Evolutionary conservation across 371 early-diverging fungal species (phyloP), one percentile per base, ranked within the genome.

Genomic region (Circinella minor): DNA sequence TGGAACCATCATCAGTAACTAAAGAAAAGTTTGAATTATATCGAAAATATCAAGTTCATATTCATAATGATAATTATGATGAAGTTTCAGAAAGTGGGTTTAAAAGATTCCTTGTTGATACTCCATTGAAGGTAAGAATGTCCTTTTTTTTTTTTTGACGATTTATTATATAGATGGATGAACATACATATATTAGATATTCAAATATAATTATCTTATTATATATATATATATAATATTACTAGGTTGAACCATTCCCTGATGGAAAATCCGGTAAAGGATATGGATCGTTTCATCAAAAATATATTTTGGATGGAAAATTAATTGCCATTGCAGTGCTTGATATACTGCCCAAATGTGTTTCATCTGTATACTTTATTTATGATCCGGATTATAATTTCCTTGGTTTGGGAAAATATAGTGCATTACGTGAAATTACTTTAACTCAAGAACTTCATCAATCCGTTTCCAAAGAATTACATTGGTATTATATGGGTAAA

Each of bases 291-390:
- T 97, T 91, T 74, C 98, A 98, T 75, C 95, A 95, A 82, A 90
- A 90, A 68, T 96, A 96, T 75, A 82, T 92, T 17, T 76, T 95
- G 67, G 87, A 93, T 67, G 92, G 86, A 13, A 77, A 83, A 54
- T 81, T 98, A 36, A 89, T 93, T 46, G 97, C 96, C 4, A 89
- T 97, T 18, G 93, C 92, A 4, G 96, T 98, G 0, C 73, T 98
- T 59, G 98, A 98, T 76, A 89, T 97, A 14, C 81, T 97, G 38
- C 98, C 98, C 0, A 63, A 72, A 13, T 96, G 95, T 71, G 86
- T 97, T 1, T 96, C 97, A 0, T 91, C 95, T 0, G 98, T 98
- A 18, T 98, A 98, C 74, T 92, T 96, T 67, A 85, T 96, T 71
- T 98, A 98, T 79, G 96, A 97, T 74, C 93, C 96, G 4, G 91